Evolutionary conservation across 371 early-diverging fungal species (phyloP).

Genomic region (Rhizopus stolonifer): DNA sequence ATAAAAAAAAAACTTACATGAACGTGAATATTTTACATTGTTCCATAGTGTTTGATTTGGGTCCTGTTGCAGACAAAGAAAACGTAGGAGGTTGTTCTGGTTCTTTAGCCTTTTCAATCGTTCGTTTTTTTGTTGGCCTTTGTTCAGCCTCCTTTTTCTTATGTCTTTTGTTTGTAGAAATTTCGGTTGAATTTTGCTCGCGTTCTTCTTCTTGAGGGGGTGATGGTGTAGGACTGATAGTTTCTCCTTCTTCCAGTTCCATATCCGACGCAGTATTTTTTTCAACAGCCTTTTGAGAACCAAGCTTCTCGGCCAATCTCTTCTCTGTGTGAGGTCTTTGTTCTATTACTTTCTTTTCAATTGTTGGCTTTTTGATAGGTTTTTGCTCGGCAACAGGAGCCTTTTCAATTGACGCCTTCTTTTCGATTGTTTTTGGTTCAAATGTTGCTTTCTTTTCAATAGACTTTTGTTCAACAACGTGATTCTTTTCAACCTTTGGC

Average conservation of each 20-base stretch:
- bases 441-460: too few relatives aligned
- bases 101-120: background rate
- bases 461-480: too few relatives aligned
- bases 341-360: too few relatives aligned
- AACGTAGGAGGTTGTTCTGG: background rate
- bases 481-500: too few relatives aligned
- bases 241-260: conserved; percentile 32
- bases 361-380: too few relatives aligned
- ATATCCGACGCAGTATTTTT: background rate
- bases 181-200: too few relatives aligned
- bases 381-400: too few relatives aligned
- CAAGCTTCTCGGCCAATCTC: too few relatives aligned
- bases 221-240: conserved; percentile 25
- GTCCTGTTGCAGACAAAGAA: conserved; percentile 18
- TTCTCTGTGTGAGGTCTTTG: too few relatives aligned
- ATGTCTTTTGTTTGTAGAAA: too few relatives aligned
- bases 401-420: too few relatives aligned
- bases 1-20: conserved; percentile 22
- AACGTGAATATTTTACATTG: conserved; percentile 29
- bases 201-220: background rate
- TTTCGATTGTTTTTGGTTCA: too few relatives aligned
- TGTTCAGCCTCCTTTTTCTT: background rate
- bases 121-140: background rate
- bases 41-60: conserved; percentile 31
- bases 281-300: background rate